Conservation (phyloP, 495 filamentous ascomycete genomes). For the Neurospora africana region DNA sequence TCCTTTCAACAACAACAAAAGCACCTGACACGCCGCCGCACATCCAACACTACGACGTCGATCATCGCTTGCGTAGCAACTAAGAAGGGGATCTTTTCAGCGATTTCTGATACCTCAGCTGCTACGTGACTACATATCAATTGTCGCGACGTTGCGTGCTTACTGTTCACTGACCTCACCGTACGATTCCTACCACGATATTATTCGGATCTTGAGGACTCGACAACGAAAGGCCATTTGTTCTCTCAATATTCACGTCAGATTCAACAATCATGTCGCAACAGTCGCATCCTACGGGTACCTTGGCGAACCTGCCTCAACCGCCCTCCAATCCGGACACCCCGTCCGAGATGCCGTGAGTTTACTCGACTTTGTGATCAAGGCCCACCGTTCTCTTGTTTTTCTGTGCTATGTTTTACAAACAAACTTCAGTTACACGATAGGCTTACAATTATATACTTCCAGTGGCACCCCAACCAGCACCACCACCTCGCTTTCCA, state of each 20-base stretch:
- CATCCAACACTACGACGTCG: not conserved
- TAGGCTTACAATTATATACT: slow-evolving; percentile 6
- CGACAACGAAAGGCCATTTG: not conserved
- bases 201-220: not conserved
- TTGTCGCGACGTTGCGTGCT: not conserved
- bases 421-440: too few species aligned
- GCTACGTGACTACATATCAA: not conserved
- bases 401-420: too few species aligned
- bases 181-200: not conserved
- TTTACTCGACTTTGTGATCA: slow-evolving; percentile 6
- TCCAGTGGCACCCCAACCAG: slow-evolving; percentile 83
- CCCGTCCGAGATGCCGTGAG: slow-evolving; percentile 87
- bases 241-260: too few species aligned
- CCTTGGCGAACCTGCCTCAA: slow-evolving; percentile 61
- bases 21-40: not conserved
- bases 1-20: not conserved
- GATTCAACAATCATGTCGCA: slow-evolving; percentile 27
- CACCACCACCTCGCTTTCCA: slow-evolving; percentile 73
- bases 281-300: slow-evolving; percentile 51
- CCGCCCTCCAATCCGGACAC: slow-evolving; percentile 76
- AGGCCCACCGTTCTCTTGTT: not conserved
- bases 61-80: not conserved
- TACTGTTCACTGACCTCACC: not conserved
- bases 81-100: not conserved
- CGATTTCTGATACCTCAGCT: not conserved